Evolutionary conservation across 257 asterid species (phyloP).

Genomic region (Fraxinus americana): DNA sequence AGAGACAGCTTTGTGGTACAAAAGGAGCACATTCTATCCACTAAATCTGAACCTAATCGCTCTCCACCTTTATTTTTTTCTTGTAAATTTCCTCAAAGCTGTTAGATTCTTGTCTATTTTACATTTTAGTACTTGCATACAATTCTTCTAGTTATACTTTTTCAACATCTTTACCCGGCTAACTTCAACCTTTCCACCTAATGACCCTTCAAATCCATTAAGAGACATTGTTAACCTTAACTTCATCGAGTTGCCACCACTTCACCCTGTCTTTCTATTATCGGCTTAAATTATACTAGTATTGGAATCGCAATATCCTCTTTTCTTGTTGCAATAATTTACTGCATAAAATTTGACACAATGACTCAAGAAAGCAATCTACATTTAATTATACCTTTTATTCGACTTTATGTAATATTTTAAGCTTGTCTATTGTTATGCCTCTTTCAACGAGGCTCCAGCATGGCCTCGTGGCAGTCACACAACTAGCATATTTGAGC

Average conservation of each 20-base stretch:
- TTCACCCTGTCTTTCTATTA: conserved; percentile 18
- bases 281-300: neutral
- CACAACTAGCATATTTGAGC: too few relatives aligned
- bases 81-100: conserved; percentile 22
- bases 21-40: conserved; percentile 48
- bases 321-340: too few relatives aligned
- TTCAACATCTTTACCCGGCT: conserved; percentile 30
- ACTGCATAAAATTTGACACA: too few relatives aligned
- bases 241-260: neutral
- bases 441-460: too few relatives aligned
- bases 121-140: neutral
- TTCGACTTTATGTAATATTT: too few relatives aligned
- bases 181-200: conserved; percentile 33
- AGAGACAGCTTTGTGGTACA: neutral
- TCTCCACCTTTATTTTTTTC: conserved; percentile 11
- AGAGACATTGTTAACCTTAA: conserved; percentile 27
- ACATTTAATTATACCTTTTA: too few relatives aligned
- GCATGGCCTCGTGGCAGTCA: too few relatives aligned
- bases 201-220: conserved; percentile 42
- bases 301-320: too few relatives aligned
- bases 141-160: conserved; percentile 12
- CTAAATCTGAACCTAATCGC: conserved; percentile 24
- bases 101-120: conserved; percentile 13
- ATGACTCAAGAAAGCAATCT: too few relatives aligned
- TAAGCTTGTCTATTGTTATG: too few relatives aligned